Base-by-base conservation (phyloP, 108 stramenopile species). In the Nitzschia sp. region DNA sequence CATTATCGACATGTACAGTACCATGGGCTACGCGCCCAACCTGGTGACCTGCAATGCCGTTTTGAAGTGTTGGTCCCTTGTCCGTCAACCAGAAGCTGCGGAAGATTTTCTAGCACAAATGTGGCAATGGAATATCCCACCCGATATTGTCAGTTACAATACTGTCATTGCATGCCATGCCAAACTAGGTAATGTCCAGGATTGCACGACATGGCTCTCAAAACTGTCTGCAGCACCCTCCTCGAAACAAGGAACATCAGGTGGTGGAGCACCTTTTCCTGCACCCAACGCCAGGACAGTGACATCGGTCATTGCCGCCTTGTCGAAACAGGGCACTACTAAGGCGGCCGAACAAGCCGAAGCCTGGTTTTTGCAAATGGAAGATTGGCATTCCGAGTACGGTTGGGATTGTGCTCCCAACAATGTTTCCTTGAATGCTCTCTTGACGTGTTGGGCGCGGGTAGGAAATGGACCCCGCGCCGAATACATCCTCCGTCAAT, bases 111-210 rank as follows among this genome's bases (percentile, higher is more conserved):
- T 73, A 56, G 57, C 65, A 46, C 63, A 63, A 54, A 66, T 73
- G 64, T 48, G 53, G 38, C 27, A 44, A 21, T 58, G 64, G 57
- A 25, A 46, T 15, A 50, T 54, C 0, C 23, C 53, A 13, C 72
- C 72, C 27, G 72, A 73, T 65, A 66, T 66, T 35, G 64, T 73
- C 34, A 62, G 59, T 22, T 73, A 73, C 44, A 73, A 73, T 33
- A 73, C 72, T 15, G 8, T 73, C 15, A 48, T 73, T 22, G 35
- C 54, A n/a, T 41, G 62, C 27, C 55, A 66, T 47, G 72, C 64
- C 19, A 45, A 60, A 25, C 41, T 58, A 23, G 72, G 72, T 0
- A 66, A 66, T 65, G 47, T 59, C 13, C 45, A 71, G 19, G 58
- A 47, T 53, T 58, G 58, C 26, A 33, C 58, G 16, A 50, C 27